Base-by-base conservation (phyloP, 164 flowering plant genomes). In the Chimonanthus praecox region DNA sequence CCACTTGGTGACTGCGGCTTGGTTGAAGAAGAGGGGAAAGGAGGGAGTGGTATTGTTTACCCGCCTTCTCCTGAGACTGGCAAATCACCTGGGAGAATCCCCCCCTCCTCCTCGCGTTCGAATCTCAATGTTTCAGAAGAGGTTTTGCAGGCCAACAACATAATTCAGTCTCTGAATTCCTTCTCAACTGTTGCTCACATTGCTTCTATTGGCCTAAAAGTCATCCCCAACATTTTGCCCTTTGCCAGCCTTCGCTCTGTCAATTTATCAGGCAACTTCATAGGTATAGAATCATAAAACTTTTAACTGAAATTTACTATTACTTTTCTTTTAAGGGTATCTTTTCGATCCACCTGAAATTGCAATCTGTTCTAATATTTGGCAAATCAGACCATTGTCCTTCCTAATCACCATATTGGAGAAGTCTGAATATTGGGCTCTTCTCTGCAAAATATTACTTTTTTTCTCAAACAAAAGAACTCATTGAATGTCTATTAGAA, bases 141-240 rank as follows among this genome's bases (percentile, higher is more conserved):
- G 62, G 81, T 89, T 66, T 46, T 84, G 16, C 86, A 90, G 72
- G 95, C 99, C 45, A 91, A 91, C 73, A 84, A 69, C 62, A 79
- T 90, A 46, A 85, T 91, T 58, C 95, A 83, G 80, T 86, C 98
- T 13, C 84, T 92, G 68, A 92, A 87, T 83, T 78, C 94, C 67
- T 87, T 94, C 51, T 87, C 98, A 58, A 87, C 87, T 47, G 89
- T 87, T 70, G 97, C 98, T 76, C 94, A 91, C 71, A 86, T 91
- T 11, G 74, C 91, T 1, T 93, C 91, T 9, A 86, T 89, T 76
- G 92, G 90, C 50, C 77, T 91, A 71, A 89, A 85, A 80, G 92
- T 85, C 49, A 80, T 92, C 11, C 98, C 99, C 9, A 49, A 73
- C 54, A 83, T 90, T 64, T 87, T 89, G 62, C 74, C 62, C 61